A percentile compares a stretch with the other conserved stretches of the same genome.
These are phyloP conservation scores for Podosphaera aphanis DNA, from an alignment of 2,329 filamentous ascomycete genomes.

Conservation along the genomic window DNA sequence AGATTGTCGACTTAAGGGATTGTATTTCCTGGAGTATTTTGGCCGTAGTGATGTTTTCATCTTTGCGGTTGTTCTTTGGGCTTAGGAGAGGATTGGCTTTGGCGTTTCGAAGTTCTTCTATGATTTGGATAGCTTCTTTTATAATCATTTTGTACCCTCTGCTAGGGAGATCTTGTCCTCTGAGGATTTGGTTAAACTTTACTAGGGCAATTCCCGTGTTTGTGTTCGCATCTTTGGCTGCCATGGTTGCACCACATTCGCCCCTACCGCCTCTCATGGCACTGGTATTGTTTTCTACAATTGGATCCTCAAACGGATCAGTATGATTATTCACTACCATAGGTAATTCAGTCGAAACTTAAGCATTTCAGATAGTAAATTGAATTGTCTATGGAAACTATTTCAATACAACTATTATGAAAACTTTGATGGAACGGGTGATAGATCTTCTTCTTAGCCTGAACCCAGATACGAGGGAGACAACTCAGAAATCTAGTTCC, in stretches of 20 bases:
- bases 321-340: not conserved
- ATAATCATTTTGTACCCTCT: not conserved
- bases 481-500: no score
- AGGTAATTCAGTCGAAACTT: not conserved
- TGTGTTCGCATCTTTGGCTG: no score
- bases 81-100: not conserved
- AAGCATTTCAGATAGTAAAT: no score
- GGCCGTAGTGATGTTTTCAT: not conserved
- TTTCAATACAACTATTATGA: no score
- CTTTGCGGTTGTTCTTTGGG: not conserved
- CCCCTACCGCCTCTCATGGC: not conserved
- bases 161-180: not conserved
- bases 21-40: not conserved
- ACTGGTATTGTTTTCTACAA: not conserved
- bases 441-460: no score
- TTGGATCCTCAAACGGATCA: not conserved
- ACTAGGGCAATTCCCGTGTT: not conserved
- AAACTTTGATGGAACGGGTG: no score
- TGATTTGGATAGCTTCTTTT: not conserved
- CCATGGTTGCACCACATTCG: not conserved
- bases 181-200: not conserved
- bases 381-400: no score
- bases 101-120: not conserved
- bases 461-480: no score
- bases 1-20: no score